A percentile compares a stretch with the other conserved stretches of the same genome.
Conservation (phyloP, 169 alveolate species). For the Plasmodium falciparum region DNA sequence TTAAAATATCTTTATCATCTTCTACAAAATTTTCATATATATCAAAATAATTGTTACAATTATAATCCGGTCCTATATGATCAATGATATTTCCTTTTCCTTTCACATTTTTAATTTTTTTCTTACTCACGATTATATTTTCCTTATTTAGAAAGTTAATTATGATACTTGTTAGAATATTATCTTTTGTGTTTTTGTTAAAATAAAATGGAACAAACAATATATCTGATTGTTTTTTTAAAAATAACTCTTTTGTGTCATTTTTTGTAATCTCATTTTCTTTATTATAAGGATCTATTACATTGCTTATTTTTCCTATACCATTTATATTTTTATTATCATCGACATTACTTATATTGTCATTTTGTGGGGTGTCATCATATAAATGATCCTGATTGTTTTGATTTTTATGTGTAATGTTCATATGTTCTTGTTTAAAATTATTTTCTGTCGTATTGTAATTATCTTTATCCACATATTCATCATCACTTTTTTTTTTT, state of each 20-base stretch:
- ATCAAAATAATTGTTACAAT: slow-evolving; percentile 64
- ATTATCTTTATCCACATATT: too few relatives aligned
- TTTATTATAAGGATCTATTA: neutral
- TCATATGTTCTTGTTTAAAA: too few relatives aligned
- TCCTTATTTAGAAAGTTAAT: slow-evolving; percentile 43
- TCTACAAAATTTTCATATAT: slow-evolving; percentile 66
- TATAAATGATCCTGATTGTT: too few relatives aligned
- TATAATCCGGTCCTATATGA: slow-evolving; percentile 51
- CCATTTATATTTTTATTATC: neutral
- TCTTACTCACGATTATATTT: slow-evolving; percentile 34
- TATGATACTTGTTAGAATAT: slow-evolving; percentile 50
- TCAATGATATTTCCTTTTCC: slow-evolving; percentile 21
- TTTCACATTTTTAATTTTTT: neutral
- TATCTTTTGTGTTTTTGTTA: slow-evolving; percentile 73
- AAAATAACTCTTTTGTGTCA: neutral
- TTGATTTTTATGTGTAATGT: too few relatives aligned
- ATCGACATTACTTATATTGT: too few relatives aligned
- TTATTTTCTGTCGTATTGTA: too few relatives aligned
- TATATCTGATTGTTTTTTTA: slow-evolving; percentile 2
- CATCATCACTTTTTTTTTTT: too few relatives aligned
- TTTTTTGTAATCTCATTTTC: neutral
- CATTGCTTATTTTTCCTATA: neutral
- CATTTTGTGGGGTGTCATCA: too few relatives aligned
- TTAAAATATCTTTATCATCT: slow-evolving; percentile 69
- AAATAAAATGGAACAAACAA: slow-evolving; percentile 68